Evolutionary conservation across 257 asterid species (phyloP).

Genomic region (Osmanthus fragrans): DNA sequence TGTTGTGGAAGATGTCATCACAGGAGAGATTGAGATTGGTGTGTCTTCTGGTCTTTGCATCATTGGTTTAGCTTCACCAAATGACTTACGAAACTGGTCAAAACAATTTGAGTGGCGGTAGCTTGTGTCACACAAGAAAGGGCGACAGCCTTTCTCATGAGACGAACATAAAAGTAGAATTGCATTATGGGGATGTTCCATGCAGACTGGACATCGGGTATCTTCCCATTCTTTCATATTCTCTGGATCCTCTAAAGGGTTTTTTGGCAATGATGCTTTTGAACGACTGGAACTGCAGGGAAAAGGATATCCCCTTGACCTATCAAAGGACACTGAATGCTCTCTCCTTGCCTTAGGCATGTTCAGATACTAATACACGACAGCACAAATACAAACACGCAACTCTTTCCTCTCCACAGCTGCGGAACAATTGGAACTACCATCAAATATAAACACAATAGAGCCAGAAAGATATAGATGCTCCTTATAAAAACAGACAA

Average conservation of each 20-base stretch:
- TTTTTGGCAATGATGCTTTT: slow-evolving; percentile 34
- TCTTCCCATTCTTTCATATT: slow-evolving; percentile 78
- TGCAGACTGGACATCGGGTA: slow-evolving; percentile 88
- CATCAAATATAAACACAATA: slow-evolving; percentile 12
- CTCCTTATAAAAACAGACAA: background rate
- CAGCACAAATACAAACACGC: slow-evolving; percentile 7
- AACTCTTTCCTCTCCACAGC: slow-evolving; percentile 17
- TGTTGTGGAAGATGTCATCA: slow-evolving; percentile 25
- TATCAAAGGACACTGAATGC: slow-evolving; percentile 65
- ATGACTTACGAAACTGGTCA: slow-evolving; percentile 76
- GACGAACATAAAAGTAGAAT: slow-evolving; percentile 80
- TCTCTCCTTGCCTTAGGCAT: slow-evolving; percentile 85
- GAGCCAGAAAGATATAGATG: background rate
- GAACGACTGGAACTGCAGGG: slow-evolving; percentile 58
- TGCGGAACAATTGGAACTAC: slow-evolving; percentile 6
- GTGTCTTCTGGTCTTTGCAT: slow-evolving; percentile 33
- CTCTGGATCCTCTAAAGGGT: slow-evolving; percentile 60
- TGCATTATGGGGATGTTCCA: slow-evolving; percentile 96
- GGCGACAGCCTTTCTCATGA: slow-evolving; percentile 85
- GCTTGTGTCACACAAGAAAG: slow-evolving; percentile 97
- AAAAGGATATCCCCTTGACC: slow-evolving; percentile 63
- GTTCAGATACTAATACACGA: slow-evolving; percentile 14
- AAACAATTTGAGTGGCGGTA: slow-evolving; percentile 90
- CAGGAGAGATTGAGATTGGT: slow-evolving; percentile 29
- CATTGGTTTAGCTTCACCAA: slow-evolving; percentile 35